Evolutionary conservation across 768 basidiomycete species (phyloP).

Genomic region (Agaricus subrufescens): DNA sequence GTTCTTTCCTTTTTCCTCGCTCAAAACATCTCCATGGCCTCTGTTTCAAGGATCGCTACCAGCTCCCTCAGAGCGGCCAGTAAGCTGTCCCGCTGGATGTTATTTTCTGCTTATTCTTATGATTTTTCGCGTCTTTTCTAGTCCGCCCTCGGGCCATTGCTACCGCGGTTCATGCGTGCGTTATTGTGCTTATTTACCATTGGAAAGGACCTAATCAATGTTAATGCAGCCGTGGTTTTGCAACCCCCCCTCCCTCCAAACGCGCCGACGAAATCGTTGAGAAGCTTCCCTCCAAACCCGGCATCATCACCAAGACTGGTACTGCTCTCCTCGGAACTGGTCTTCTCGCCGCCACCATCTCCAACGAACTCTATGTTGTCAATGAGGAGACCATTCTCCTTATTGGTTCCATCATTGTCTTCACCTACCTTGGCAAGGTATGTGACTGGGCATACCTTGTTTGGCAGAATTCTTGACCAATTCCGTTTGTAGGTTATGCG

Average conservation of each 20-base stretch:
- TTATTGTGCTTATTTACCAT: slow-evolving; percentile 25
- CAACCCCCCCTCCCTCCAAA: slow-evolving; percentile 72
- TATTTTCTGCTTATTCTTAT: not conserved
- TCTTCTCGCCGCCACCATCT: slow-evolving; percentile 86
- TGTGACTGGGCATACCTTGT: slow-evolving; percentile 12
- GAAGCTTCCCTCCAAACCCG: slow-evolving; percentile 78
- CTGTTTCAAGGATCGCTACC: slow-evolving; percentile 72
- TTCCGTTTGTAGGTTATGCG: slow-evolving; percentile 52
- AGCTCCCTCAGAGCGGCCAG: slow-evolving; percentile 60
- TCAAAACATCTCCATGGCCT: slow-evolving; percentile 27
- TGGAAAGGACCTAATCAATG: slow-evolving; percentile 5
- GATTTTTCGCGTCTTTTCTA: slow-evolving; percentile 17
- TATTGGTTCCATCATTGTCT: slow-evolving; percentile 77
- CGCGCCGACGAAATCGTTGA: slow-evolving; percentile 89
- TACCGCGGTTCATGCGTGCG: slow-evolving; percentile 41
- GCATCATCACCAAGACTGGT: slow-evolving; percentile 93
- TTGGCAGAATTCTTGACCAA: slow-evolving; percentile 9
- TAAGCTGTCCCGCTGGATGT: slow-evolving; percentile 20
- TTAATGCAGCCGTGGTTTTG: slow-evolving; percentile 56
- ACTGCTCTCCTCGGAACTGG: slow-evolving; percentile 89
- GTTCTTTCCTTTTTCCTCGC: slow-evolving; percentile 19
- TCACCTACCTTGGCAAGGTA: slow-evolving; percentile 79
- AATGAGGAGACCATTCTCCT: slow-evolving; percentile 95
- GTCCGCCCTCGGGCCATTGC: slow-evolving; percentile 54
- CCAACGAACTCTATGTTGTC: slow-evolving; percentile 94